These are phyloP conservation scores for Thermoascus crustaceus DNA, from an alignment of 2,329 filamentous ascomycete species.

Conservation along the genomic window DNA sequence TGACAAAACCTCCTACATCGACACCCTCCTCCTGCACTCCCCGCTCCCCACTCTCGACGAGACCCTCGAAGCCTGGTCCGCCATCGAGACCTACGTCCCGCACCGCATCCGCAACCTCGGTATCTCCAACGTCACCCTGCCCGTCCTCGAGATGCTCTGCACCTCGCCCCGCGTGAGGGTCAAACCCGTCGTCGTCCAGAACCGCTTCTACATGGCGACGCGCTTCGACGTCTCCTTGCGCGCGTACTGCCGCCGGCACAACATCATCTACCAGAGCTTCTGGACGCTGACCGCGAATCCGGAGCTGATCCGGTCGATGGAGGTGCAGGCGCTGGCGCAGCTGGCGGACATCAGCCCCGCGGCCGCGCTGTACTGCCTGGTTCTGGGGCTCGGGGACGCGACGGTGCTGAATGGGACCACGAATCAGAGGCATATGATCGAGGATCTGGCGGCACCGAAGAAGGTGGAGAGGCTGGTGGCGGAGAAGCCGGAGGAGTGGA, in stretches of 20 bases:
- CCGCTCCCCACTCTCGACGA: conserved; percentile 43
- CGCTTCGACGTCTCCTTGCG: conserved; percentile 54
- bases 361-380: conserved; percentile 49
- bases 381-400: conserved; percentile 44
- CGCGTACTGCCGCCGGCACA: conserved; percentile 44
- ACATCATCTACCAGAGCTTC: conserved; percentile 52
- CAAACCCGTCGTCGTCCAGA: conserved; percentile 62
- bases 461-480: conserved; percentile 37
- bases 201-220: conserved; percentile 58
- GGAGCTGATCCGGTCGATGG: conserved; percentile 36
- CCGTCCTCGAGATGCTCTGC: conserved; percentile 48
- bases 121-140: conserved; percentile 64
- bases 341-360: conserved; percentile 34
- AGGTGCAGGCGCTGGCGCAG: conserved; percentile 45
- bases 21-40: conserved; percentile 53
- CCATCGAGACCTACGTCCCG: conserved; percentile 60
- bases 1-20: conserved; percentile 44
- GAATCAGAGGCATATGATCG: conserved; percentile 42
- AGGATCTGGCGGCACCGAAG: conserved; percentile 42
- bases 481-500: conserved; percentile 44
- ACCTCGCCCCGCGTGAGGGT: conserved; percentile 32
- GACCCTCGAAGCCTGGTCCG: conserved; percentile 58
- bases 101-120: conserved; percentile 58
- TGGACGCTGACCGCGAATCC: conserved; percentile 56
- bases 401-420: conserved; percentile 51